Evolutionary conservation across 306 rosid species (phyloP), one percentile per base, ranked within the genome.

Genomic region (Coriaria nepalensis): DNA sequence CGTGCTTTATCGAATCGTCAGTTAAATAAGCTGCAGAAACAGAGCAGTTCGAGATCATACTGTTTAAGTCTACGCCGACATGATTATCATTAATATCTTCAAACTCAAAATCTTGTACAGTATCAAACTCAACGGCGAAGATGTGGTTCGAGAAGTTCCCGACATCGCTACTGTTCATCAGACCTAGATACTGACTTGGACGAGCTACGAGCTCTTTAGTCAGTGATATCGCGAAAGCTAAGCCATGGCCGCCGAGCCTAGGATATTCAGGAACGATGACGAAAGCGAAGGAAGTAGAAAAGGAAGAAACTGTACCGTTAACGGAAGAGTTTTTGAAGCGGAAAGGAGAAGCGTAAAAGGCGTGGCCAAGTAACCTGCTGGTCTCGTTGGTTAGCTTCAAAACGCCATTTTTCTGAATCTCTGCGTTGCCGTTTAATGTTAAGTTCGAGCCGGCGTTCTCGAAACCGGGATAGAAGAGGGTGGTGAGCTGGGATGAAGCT

Each of bases 51-150:
- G 96, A 86, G 8, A 9, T 11, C 70, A 86, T 11, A 48, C 79
- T 68, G 59, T 86, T 82, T 47, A 86, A 59, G 56, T 86, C 78
- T 39, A 86, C 68, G 20, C 93, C 93, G 4, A 86, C 81, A 54
- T 86, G 93, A 47, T 86, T 86, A 33, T 86, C 96, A 51, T 77
- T 72, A 33, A 82, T 82, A 32, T 86, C 96, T n/a, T 56, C 73
- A 42, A 86, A 86, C 67, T 86, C 90, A 13, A 86, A 86, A 49
- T 86, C 96, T 61, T 77, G 82, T 14, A 86, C 96, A 9, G 83
- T 77, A 39, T 86, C 96, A 46, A 86, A 82, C 61, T 86, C 96
- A 42, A 82, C 74, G 32, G 93, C 96, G 60, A 86, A 79, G 42
- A 82, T 54, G 13, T 82, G 90, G 47, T 80, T 68, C n/a, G 94